Conservation (phyloP, 1,284 basidiomycete species). For the Schizophyllum amplum region DNA sequence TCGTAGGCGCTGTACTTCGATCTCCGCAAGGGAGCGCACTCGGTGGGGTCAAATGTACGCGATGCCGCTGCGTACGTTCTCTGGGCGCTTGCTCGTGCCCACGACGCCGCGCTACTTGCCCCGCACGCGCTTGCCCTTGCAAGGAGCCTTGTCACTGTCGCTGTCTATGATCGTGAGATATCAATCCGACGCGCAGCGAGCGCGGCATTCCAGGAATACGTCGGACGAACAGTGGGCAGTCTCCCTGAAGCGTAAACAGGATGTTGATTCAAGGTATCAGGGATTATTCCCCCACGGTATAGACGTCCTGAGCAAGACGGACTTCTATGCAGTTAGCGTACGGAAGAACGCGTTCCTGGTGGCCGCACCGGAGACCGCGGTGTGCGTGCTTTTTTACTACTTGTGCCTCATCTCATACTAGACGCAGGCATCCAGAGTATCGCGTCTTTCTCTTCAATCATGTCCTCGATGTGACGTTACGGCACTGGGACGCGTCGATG, state of each 20-base stretch:
- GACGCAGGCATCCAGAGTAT: conserved; percentile 61
- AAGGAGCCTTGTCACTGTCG: conserved; percentile 64
- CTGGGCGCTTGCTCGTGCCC: conserved; percentile 88
- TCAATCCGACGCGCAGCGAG: conserved; percentile 95
- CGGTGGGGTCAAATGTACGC: conserved; percentile 89
- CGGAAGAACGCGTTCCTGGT: conserved; percentile 77
- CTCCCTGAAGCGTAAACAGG: conserved; percentile 2
- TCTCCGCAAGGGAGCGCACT: conserved; percentile 84
- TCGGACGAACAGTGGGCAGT: conserved; percentile 80
- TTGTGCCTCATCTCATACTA: conserved; percentile 1
- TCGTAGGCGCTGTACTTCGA: conserved; percentile 86
- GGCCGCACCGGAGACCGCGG: conserved; percentile 81
- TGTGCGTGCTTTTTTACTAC: conserved; percentile 39
- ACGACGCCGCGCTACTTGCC: conserved; percentile 49
- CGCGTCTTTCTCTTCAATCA: conserved; percentile 66
- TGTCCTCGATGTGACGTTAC: conserved; percentile 64
- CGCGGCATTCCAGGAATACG: conserved; percentile 96
- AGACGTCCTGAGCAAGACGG: conserved; percentile 83
- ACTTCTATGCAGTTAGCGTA: conserved; percentile 91
- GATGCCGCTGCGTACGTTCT: conserved; percentile 93
- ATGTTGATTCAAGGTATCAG: conserved; percentile 31
- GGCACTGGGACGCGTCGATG: conserved; percentile 89
- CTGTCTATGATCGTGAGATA: conserved; percentile 89
- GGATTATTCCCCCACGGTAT: conserved; percentile 90
- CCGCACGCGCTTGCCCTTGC: conserved; percentile 65